Conservation (phyloP, 768 basidiomycete species). For the Auriscalpium orientale region DNA sequence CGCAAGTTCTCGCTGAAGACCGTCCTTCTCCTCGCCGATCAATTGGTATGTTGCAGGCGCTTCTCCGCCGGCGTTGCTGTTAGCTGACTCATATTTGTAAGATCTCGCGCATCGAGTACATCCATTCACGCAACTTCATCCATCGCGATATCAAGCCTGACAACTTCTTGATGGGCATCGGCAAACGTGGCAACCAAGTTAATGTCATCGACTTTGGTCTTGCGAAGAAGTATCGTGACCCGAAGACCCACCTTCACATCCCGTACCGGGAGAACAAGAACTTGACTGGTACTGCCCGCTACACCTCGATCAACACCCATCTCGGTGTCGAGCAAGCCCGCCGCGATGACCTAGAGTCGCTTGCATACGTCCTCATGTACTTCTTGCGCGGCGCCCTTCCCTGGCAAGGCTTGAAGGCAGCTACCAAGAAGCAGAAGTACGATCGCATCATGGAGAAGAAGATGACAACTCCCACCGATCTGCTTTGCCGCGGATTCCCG, state of each 20-base stretch:
- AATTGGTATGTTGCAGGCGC: constrained; percentile 53
- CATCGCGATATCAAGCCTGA: constrained; percentile 99
- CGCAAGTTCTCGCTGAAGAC: constrained; percentile 98
- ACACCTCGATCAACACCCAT: constrained; percentile 99
- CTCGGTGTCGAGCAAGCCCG: constrained; percentile 97
- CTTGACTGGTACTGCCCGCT: constrained; percentile 95
- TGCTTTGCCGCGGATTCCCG: constrained; percentile 98
- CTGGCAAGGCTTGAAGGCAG: constrained; percentile 99
- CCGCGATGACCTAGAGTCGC: constrained; percentile 95
- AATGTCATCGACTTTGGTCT: constrained; percentile 98
- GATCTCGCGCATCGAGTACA: constrained; percentile 99
- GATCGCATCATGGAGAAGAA: constrained; percentile 99
- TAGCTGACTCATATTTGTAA: constrained; percentile 24
- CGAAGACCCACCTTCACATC: constrained; percentile 99
- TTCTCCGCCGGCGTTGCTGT: neutral
- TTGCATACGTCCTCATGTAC: constrained; percentile 99
- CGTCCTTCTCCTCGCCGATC: constrained; percentile 91
- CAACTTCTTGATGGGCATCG: constrained; percentile 99
- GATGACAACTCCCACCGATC: constrained; percentile 97
- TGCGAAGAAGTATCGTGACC: constrained; percentile 99
- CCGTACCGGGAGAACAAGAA: constrained; percentile 99
- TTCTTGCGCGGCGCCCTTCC: constrained; percentile 97
- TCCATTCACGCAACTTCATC: constrained; percentile 98
- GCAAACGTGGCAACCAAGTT: constrained; percentile 99
- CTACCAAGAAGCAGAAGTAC: constrained; percentile 99